Base-by-base conservation (phyloP, 2,329 filamentous ascomycete genomes). In the Fonsecaea pugnacius region DNA sequence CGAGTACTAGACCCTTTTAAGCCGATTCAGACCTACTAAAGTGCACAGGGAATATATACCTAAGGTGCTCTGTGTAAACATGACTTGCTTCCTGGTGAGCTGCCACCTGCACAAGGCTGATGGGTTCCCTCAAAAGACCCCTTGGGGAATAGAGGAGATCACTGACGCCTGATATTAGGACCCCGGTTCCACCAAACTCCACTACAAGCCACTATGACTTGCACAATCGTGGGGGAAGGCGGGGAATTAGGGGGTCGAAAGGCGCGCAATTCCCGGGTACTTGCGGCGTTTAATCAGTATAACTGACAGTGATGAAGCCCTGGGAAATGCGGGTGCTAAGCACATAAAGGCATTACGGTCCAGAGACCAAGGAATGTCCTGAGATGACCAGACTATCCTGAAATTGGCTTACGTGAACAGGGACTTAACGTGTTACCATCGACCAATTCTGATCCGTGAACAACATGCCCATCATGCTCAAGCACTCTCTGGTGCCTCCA, bases 391-490 rank as follows among this genome's bases (percentile, higher is more conserved):
- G 6, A 33, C 16, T 30, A 9, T 53, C 33, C 32, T 27, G 50
- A 24, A 53, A 53, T 53, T 27, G 30, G 50, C 12, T 10, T 12
- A 53, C 32, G 50, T 12, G 50, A 53, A 33, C 21, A 53, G 21
- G 21, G 50, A n/a, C 18, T 32, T n/a, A 53, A 6, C 30, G 21
- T 27, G 6, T 30, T 12, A 53, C 4, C 21, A 53, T 2, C 27
- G 32, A 53, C 30, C 30, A 27, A 12, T 12, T 53, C 32, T 33
- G n/a, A 33, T 12, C 16, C 24, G 27, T 12, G 12, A 36, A 51
- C 53, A 62, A 52, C 2, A 51, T 62, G 53, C 38, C 30, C 30
- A 21, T 32, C 33, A 30, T 36, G 30, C n/a, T 62, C 48, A 50
- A 50, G 18, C 18, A 52, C n/a, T 18, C 38, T 57, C 60, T 58